Evolutionary conservation across 345 rosid species (phyloP).

Genomic region (Populus davidiana): DNA sequence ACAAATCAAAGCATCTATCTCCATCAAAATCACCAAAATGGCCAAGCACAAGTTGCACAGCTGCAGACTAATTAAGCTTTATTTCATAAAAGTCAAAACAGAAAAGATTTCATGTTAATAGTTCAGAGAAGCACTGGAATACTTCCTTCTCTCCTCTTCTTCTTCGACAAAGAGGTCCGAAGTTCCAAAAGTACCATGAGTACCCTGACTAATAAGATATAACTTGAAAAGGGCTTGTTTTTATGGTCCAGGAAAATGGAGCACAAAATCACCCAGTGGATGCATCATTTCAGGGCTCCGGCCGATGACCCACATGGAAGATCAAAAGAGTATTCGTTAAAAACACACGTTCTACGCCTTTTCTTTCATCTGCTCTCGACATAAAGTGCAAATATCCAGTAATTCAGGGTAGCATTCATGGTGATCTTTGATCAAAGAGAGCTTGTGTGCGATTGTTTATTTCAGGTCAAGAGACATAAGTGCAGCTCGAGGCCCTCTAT

Average conservation of each 20-base stretch:
- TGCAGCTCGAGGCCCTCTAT: neutral
- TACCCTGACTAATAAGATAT: neutral
- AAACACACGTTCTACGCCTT: neutral
- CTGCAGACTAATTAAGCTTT: too few relatives aligned
- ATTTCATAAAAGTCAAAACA: too few relatives aligned
- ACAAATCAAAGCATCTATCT: too few relatives aligned
- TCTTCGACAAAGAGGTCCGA: too few relatives aligned
- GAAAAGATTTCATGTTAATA: too few relatives aligned
- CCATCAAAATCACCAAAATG: too few relatives aligned
- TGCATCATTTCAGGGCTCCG: neutral
- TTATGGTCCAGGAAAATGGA: neutral
- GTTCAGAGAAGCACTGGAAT: neutral
- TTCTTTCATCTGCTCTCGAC: neutral
- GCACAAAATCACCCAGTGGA: neutral
- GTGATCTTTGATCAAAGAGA: neutral
- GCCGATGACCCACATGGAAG: neutral
- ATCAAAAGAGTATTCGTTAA: too few relatives aligned
- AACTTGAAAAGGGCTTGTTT: neutral
- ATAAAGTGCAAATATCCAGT: neutral
- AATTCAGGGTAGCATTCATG: neutral
- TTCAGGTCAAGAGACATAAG: neutral
- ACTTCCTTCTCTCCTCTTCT: too few relatives aligned
- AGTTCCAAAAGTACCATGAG: neutral
- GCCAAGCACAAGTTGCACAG: too few relatives aligned
- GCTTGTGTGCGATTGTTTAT: neutral